Conservation (phyloP, 2,329 filamentous ascomycete genomes). For the Paradendryphiella salina region DNA sequence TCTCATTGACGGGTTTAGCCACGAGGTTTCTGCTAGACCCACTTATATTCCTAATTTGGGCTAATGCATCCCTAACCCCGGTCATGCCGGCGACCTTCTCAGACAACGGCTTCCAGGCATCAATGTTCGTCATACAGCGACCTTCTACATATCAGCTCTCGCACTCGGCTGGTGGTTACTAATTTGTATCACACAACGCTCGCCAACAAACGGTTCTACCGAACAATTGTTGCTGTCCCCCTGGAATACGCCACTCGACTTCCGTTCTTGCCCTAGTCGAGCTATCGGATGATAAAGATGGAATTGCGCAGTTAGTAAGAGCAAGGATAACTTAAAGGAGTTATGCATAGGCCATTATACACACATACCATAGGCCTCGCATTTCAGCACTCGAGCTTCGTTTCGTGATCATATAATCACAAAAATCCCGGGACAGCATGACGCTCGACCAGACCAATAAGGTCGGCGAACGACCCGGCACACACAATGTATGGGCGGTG, state of each 20-base stretch:
- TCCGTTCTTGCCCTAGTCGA: slow-evolving; percentile 6
- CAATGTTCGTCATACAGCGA: slow-evolving; percentile 2
- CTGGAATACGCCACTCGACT: neutral
- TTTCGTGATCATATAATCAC: neutral
- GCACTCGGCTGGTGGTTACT: neutral
- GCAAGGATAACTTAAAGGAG: neutral
- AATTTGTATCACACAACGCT: neutral
- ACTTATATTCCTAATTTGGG: slow-evolving; percentile 1
- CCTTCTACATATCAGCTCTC: neutral
- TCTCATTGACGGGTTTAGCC: slow-evolving; percentile 3
- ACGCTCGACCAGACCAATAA: slow-evolving; percentile 14
- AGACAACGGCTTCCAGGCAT: slow-evolving; percentile 4
- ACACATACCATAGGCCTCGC: neutral
- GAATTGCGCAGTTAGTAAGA: slow-evolving; percentile 15
- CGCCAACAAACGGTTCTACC: neutral
- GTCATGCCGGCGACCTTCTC: neutral
- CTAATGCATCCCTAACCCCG: neutral
- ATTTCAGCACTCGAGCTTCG: neutral
- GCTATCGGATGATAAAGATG: slow-evolving; percentile 10
- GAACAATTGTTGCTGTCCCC: neutral
- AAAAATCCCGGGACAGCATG: slow-evolving; percentile 9
- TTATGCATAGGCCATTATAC: slow-evolving; percentile 2
- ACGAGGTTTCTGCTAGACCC: slow-evolving; percentile 3
- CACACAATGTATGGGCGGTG: slow-evolving; percentile 17
- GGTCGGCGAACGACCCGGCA: slow-evolving; percentile 8